Conservation (phyloP, 352 stramenopile species). For the Poterioochromonas sp. region DNA sequence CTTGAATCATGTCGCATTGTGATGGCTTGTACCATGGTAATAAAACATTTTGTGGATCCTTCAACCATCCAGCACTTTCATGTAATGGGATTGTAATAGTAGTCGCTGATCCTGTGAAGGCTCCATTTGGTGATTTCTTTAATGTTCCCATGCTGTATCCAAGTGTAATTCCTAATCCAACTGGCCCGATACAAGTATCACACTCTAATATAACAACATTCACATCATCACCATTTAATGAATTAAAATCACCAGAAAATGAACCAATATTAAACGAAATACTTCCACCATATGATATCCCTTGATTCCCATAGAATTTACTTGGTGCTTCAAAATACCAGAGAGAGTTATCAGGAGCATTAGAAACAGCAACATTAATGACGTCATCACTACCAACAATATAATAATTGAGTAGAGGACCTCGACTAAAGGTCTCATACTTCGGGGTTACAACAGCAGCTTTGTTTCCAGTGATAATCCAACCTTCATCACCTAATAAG, state of each 20-base stretch:
- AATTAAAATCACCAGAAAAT: constrained; percentile 69
- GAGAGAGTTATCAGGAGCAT: constrained; percentile 49
- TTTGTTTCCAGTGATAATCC: constrained; percentile 59
- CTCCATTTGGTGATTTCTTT: constrained; percentile 49
- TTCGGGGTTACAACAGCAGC: background rate
- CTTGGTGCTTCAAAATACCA: constrained; percentile 52
- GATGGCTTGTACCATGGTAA: constrained; percentile 56
- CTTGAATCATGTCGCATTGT: constrained; percentile 71
- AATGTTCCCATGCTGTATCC: constrained; percentile 62
- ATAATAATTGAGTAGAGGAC: constrained; percentile 66
- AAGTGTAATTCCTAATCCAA: constrained; percentile 66
- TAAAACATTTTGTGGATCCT: constrained; percentile 76
- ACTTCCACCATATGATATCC: constrained; percentile 65
- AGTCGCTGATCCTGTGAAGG: constrained; percentile 66
- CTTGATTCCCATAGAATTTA: constrained; percentile 73
- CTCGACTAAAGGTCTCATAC: constrained; percentile 45
- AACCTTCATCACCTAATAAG: constrained; percentile 61
- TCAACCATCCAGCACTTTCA: constrained; percentile 68
- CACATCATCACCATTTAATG: constrained; percentile 59
- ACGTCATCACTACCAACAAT: constrained; percentile 59
- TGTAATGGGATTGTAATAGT: constrained; percentile 64
- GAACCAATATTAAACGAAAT: constrained; percentile 77
- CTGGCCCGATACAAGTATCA: constrained; percentile 53
- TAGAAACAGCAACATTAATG: constrained; percentile 40
- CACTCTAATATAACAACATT: constrained; percentile 74